phyloP scores from a whole-genome alignment of 345 rosid species.

The Acer negundo region DNA sequence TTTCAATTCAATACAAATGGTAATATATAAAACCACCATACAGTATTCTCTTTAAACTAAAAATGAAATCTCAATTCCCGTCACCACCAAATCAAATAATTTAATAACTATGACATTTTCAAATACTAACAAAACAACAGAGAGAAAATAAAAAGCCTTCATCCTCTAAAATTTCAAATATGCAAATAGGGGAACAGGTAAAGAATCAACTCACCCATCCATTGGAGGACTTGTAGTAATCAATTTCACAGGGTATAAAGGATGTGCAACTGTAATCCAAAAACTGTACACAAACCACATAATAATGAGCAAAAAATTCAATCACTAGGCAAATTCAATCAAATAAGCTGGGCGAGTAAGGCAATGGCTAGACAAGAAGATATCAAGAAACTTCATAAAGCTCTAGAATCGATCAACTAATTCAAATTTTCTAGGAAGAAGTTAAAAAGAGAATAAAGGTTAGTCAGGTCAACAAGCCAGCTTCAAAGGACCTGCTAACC shows the following conservation, averaged over 20 bases:
- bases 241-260: conserved; percentile 70
- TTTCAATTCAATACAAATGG: background rate
- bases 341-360: background rate
- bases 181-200: background rate
- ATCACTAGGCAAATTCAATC: background rate
- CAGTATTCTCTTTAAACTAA: background rate
- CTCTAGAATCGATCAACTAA: background rate
- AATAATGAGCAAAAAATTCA: background rate
- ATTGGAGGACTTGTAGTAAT: conserved; percentile 51
- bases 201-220: conserved; percentile 68
- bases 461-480: background rate
- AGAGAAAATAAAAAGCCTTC: background rate
- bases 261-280: conserved; percentile 69
- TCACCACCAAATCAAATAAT: background rate
- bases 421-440: background rate
- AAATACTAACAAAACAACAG: background rate
- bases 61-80: background rate
- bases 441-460: background rate
- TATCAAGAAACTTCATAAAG: background rate
- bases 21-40: background rate
- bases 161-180: background rate
- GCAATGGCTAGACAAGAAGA: background rate
- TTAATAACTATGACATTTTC: background rate
- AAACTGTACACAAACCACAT: conserved; percentile 54
- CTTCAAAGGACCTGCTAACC: background rate